Evolutionary conservation across 305 asterid species (phyloP), one percentile per base, ranked within the genome.

Genomic region (Fraxinus albicans): DNA sequence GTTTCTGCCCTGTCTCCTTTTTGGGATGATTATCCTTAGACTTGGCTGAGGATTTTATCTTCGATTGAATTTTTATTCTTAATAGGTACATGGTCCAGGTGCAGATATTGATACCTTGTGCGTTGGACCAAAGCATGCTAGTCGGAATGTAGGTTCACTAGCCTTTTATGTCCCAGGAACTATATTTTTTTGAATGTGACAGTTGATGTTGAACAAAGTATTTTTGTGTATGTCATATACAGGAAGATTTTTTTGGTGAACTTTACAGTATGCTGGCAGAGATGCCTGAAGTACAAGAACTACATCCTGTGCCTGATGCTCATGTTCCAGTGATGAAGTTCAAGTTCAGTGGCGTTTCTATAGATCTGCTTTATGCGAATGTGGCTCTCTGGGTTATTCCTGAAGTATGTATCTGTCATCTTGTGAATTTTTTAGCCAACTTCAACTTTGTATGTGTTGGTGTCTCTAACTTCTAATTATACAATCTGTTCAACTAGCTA

Each of bases 71-170:
- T 82, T 76, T 78, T 86, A 72, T 80, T 60, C 80, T 84, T 79
- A 82, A 76, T 84, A 96, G 99, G 99, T 96, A 65, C 99, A 96
- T 81, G 96, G 97, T 13, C 99, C 98, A 76, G 99, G 99, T 81
- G 98, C 99, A 80, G 99, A 96, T 88, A 96, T 96, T 86, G 99
- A 96, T 85, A 92, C 97, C 1, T 89, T 94, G 79, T 96, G 99
- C 5, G 97, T 94, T 82, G 99, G 97, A 83, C 98, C 98, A 27
- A 90, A 94, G 82, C 94, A 96, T 84, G 99, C 94, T 10, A 92
- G 86, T 81, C 90, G 99, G 86, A 91, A 86, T 79, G 99, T 96
- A 88, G 79, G 87, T 86, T 76, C 50, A n/a, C 77, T 77, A 69
- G 36, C 77, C 42, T 17, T 27, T 73, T 79, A 40, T 79, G 19